Conservation (phyloP, 768 basidiomycete genomes). For the Lactarius sp. region DNA sequence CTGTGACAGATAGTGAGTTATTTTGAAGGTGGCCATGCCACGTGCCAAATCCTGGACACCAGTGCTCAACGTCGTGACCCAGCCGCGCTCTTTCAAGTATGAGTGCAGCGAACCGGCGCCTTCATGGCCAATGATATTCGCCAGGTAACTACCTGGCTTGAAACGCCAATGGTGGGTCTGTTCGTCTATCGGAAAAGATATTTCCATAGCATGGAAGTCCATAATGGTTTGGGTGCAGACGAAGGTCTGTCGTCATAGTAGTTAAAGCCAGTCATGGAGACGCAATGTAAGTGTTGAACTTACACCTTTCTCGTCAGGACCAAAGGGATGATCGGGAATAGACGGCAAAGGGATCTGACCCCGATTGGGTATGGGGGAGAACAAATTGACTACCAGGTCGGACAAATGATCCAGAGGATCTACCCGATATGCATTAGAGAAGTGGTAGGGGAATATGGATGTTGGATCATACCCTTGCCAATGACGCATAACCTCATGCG, state of each 20-base stretch:
- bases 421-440: slow-evolving; percentile 30
- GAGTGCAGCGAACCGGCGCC: slow-evolving; percentile 88
- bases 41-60: slow-evolving; percentile 68
- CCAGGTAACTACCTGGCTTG: slow-evolving; percentile 72
- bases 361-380: slow-evolving; percentile 68
- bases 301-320: slow-evolving; percentile 65
- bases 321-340: slow-evolving; percentile 71
- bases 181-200: slow-evolving; percentile 73
- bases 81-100: slow-evolving; percentile 84
- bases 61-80: slow-evolving; percentile 70
- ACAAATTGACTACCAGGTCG: slow-evolving; percentile 54
- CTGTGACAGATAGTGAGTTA: slow-evolving; percentile 73
- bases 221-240: slow-evolving; percentile 87
- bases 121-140: slow-evolving; percentile 87
- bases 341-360: slow-evolving; percentile 55
- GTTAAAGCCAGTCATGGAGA: not conserved
- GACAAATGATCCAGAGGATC: slow-evolving; percentile 74
- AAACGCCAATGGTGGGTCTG: slow-evolving; percentile 69
- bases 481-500: slow-evolving; percentile 77
- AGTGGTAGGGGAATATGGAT: not conserved
- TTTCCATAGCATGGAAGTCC: slow-evolving; percentile 77
- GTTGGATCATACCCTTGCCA: slow-evolving; percentile 57
- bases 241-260: slow-evolving; percentile 48
- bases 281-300: slow-evolving; percentile 30
- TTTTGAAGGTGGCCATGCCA: slow-evolving; percentile 86